Conservation (phyloP, 1,139 yeast species). For the Petasospora fabianii region DNA sequence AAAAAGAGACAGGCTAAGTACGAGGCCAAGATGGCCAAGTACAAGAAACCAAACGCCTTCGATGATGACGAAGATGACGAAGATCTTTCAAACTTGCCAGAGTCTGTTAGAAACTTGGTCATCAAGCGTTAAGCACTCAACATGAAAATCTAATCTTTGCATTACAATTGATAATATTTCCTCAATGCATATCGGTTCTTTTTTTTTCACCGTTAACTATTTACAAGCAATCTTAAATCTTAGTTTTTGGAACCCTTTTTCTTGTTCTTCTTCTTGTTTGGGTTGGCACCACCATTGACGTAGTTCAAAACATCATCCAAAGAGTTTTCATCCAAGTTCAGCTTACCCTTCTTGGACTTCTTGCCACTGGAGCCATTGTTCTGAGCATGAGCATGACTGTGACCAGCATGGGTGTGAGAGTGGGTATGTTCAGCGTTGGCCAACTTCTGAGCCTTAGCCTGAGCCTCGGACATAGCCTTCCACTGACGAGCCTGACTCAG, state of each 20-base stretch:
- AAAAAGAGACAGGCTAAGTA: slow-evolving; percentile 25
- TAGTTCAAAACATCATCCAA: slow-evolving; percentile 66
- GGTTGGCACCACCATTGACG: slow-evolving; percentile 48
- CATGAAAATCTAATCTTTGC: background rate
- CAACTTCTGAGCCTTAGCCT: slow-evolving; percentile 15
- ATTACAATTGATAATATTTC: too few species aligned
- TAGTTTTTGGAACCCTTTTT: background rate
- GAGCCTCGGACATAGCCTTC: slow-evolving; percentile 16
- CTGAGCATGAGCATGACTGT: slow-evolving; percentile 6
- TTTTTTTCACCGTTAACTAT: too few species aligned
- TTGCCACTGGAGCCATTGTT: slow-evolving; percentile 22
- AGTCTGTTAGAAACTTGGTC: slow-evolving; percentile 28
- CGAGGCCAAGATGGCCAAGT: slow-evolving; percentile 22
- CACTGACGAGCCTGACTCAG: slow-evolving; percentile 16
- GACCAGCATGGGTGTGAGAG: too few species aligned
- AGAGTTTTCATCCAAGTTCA: slow-evolving; percentile 29
- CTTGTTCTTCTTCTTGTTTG: slow-evolving; percentile 4
- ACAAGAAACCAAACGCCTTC: slow-evolving; percentile 23
- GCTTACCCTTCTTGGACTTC: slow-evolving; percentile 15
- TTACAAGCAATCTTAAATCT: slow-evolving; percentile 1
- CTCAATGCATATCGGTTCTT: too few species aligned
- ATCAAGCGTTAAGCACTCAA: slow-evolving; percentile 14
- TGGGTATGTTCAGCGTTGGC: too few species aligned
- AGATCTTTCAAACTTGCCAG: slow-evolving; percentile 28
- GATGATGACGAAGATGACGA: slow-evolving; percentile 28